Conservation (phyloP, 2,329 filamentous ascomycete genomes). For the Cyphellophora europaea region DNA sequence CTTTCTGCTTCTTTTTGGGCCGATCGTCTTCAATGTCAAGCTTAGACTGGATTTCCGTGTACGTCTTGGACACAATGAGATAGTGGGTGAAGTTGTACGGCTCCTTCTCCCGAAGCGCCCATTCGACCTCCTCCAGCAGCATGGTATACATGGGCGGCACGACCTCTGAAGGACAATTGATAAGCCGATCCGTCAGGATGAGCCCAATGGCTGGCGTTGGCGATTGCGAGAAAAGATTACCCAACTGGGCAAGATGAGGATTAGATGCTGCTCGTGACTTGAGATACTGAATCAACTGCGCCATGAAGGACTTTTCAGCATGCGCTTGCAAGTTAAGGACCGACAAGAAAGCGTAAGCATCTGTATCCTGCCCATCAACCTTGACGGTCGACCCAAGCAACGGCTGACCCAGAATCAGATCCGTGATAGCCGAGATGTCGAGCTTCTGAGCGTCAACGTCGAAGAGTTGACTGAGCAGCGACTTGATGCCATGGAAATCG, state of each 20-base stretch:
- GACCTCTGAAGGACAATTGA: slow-evolving; percentile 94
- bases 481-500: slow-evolving; percentile 93
- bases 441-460: slow-evolving; percentile 79
- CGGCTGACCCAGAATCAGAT: slow-evolving; percentile 78
- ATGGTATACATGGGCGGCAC: slow-evolving; percentile 90
- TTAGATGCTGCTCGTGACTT: slow-evolving; percentile 43
- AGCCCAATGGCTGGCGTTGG: slow-evolving; percentile 61
- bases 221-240: slow-evolving; percentile 46
- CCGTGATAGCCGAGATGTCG: slow-evolving; percentile 76
- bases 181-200: slow-evolving; percentile 81
- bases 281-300: slow-evolving; percentile 64
- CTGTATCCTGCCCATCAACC: slow-evolving; percentile 86
- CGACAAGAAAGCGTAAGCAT: slow-evolving; percentile 87
- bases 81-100: slow-evolving; percentile 92
- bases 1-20: slow-evolving; percentile 48
- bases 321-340: slow-evolving; percentile 76
- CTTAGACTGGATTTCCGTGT: slow-evolving; percentile 74
- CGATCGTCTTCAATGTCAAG: slow-evolving; percentile 58
- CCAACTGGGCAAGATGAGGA: slow-evolving; percentile 47
- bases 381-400: slow-evolving; percentile 91
- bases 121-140: slow-evolving; percentile 83
- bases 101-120: slow-evolving; percentile 80
- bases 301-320: slow-evolving; percentile 56
- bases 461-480: slow-evolving; percentile 80
- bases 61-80: slow-evolving; percentile 84